Evolutionary conservation across 176 grass and related monocot species (phyloP).

Genomic region (Carex scoparia): DNA sequence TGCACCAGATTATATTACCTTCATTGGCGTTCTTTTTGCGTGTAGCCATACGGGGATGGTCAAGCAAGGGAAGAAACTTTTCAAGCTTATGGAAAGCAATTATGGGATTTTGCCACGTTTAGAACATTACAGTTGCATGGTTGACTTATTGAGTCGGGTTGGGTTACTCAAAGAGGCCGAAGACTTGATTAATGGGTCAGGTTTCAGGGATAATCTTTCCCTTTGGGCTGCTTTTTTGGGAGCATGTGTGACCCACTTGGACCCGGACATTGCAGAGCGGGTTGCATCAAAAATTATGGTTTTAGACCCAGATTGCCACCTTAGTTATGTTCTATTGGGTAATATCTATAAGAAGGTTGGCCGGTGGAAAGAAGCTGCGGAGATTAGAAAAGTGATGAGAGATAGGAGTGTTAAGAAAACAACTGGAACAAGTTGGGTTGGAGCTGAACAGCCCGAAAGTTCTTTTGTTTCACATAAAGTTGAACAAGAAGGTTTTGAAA

Average conservation of each 20-base stretch:
- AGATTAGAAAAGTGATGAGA: constrained; percentile 68
- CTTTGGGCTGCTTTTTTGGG: constrained; percentile 68
- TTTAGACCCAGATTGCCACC: constrained; percentile 57
- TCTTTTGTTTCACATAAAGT: not conserved
- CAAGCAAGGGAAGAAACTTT: constrained; percentile 57
- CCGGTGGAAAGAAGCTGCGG: constrained; percentile 60
- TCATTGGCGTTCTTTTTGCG: constrained; percentile 66
- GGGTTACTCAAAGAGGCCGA: constrained; percentile 78
- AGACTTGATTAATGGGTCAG: constrained; percentile 57
- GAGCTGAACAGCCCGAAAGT: constrained; percentile 33
- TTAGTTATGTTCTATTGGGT: constrained; percentile 81
- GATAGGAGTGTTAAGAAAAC: constrained; percentile 54
- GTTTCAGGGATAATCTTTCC: constrained; percentile 45
- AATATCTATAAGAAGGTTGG: constrained; percentile 81
- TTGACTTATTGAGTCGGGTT: constrained; percentile 78
- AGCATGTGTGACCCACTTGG: constrained; percentile 59
- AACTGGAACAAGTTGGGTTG: constrained; percentile 59
- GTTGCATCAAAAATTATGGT: constrained; percentile 80
- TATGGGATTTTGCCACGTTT: constrained; percentile 50
- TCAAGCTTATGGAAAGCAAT: constrained; percentile 52
- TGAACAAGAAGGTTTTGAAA: constrained; percentile 5
- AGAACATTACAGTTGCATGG: constrained; percentile 88
- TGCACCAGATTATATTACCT: constrained; percentile 63
- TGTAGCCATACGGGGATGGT: constrained; percentile 74
- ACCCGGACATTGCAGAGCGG: constrained; percentile 48